phyloP scores from a whole-genome alignment of 1,284 basidiomycete species.

The Tilletia horrida region DNA sequence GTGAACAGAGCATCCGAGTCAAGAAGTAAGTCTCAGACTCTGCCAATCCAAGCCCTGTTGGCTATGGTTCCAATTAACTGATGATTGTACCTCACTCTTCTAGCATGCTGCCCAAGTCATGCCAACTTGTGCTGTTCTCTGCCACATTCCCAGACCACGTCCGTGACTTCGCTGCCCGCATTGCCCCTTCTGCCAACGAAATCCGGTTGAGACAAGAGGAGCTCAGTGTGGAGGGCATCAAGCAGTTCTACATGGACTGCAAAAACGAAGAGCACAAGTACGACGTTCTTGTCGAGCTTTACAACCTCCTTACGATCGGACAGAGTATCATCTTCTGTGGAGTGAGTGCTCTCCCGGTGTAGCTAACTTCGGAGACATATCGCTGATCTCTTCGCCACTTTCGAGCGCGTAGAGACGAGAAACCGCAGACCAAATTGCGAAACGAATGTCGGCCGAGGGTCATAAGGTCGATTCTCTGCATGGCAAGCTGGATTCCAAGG shows the following conservation, averaged over 20 bases:
- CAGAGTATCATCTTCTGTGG: conserved; percentile 93
- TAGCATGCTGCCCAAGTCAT: conserved; percentile 66
- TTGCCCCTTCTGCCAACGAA: conserved; percentile 92
- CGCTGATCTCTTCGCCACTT: conserved; percentile 29
- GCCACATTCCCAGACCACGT: conserved; percentile 96
- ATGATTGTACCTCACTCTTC: not conserved
- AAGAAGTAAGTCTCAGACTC: conserved; percentile 62
- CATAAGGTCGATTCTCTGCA: conserved; percentile 96
- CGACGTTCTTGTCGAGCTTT: conserved; percentile 86
- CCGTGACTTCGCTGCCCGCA: conserved; percentile 79
- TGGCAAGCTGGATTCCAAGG: conserved; percentile 81
- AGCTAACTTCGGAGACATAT: not conserved
- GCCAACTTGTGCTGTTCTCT: conserved; percentile 93
- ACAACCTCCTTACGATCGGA: conserved; percentile 86
- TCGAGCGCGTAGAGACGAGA: conserved; percentile 60
- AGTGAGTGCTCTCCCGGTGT: conserved; percentile 26
- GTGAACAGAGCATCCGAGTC: conserved; percentile 91
- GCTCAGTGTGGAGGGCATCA: conserved; percentile 87
- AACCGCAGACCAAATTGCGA: conserved; percentile 87
- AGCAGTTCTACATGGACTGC: conserved; percentile 93
- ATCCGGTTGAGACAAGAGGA: conserved; percentile 94
- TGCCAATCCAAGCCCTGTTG: conserved; percentile 25
- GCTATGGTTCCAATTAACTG: not conserved
- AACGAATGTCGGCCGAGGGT: conserved; percentile 84
- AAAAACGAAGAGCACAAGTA: conserved; percentile 83